Evolutionary conservation across 352 stramenopile genomes (phyloP).

Genomic region (Phytophthora tubulina): DNA sequence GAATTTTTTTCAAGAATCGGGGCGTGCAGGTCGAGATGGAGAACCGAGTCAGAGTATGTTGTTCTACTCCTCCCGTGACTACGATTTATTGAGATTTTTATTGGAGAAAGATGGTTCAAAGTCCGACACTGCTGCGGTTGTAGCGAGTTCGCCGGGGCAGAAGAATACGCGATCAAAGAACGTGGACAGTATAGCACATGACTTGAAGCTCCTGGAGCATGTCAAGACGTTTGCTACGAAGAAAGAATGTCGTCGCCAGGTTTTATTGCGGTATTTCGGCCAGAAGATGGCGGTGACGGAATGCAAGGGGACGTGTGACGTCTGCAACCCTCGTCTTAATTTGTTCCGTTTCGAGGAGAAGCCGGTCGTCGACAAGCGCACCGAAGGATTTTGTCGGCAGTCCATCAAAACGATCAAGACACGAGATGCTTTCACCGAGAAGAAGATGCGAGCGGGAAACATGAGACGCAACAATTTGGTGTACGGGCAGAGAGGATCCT

Average conservation of each 20-base stretch:
- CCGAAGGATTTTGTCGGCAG: constrained; percentile 38
- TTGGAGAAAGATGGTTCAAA: constrained; percentile 44
- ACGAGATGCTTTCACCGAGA: constrained; percentile 27
- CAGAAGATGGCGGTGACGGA: constrained; percentile 56
- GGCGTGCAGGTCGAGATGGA: constrained; percentile 95
- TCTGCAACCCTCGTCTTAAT: constrained; percentile 65
- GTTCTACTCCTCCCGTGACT: constrained; percentile 73
- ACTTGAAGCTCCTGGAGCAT: constrained; percentile 45
- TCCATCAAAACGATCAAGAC: constrained; percentile 30
- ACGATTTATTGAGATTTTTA: constrained; percentile 59
- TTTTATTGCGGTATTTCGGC: constrained; percentile 65
- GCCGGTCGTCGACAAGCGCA: constrained; percentile 31
- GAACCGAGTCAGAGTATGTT: constrained; percentile 86
- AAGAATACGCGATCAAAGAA: constrained; percentile 20
- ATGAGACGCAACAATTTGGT: constrained; percentile 54
- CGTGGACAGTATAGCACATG: constrained; percentile 27
- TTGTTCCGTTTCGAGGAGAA: constrained; percentile 63
- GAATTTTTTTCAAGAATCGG: constrained; percentile 97
- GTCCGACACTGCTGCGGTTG: background rate
- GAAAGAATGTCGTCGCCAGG: constrained; percentile 63
- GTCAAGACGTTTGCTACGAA: constrained; percentile 57
- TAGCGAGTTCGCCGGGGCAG: background rate
- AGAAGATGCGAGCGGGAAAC: constrained; percentile 49
- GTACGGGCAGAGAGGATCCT: constrained; percentile 53
- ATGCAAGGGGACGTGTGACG: constrained; percentile 61